Base-by-base conservation (phyloP, 257 asterid genomes). In the Paulownia fortunei region DNA sequence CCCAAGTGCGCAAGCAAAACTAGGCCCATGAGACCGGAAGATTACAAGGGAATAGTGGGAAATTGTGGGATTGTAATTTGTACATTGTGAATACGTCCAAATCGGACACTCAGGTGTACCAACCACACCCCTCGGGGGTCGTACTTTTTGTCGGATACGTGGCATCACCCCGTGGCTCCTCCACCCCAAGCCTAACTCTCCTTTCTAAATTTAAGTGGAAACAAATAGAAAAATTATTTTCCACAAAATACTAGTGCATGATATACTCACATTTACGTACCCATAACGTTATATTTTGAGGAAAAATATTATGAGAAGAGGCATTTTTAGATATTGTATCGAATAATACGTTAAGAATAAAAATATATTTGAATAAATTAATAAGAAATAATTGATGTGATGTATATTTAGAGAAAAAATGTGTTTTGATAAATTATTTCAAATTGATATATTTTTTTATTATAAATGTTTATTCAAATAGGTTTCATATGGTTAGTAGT, bases 141-240 rank as follows among this genome's bases (percentile, higher is more conserved):
- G 74, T 74, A 58, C 74, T 61, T 37, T 69, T 5, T 69, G 78
- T 72, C 51, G 62, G 37, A 59, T 16, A 81, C 81, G 85, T 76
- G 85, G 75, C 85, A 71, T 42, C 62, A 41, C 85, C 85, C 84
- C 78, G 21, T 62, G 39, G 49, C 75, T 54, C 74, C 55, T 69
- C 37, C 62, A 36, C 15, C 61, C 49, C 62, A 30, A 3, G 52
- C 69, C 18, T 0, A 21, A 9, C 59, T 58, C 8, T 51, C 30
- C 19, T 21, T 19, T 36, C 27, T 55, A 11, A 15, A 21, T 10
- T 16, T 4, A 0, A 34, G 16, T 63, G 12, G 6, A n/a, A 18
- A 65, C 5, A 69, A 27, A 23, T 9, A 5, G 3, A 10, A 11
- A 19, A 18, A 52, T 52, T 13, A 3, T 10, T 23, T 9, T 21